These are phyloP conservation scores for Penicillium manginii DNA, from an alignment of 495 filamentous ascomycete species.

Conservation along the genomic window DNA sequence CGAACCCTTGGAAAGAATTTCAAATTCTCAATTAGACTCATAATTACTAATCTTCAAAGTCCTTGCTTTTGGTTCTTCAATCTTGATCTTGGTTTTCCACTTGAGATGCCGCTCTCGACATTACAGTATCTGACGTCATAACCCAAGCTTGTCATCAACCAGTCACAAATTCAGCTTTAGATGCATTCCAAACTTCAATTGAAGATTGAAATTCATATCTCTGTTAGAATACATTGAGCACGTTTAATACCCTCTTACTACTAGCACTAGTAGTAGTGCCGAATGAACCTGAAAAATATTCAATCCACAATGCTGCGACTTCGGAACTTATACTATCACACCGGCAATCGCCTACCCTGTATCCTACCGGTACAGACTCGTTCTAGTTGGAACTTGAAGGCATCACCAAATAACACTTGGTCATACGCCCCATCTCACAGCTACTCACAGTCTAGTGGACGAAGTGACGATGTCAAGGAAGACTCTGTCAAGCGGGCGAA, in stretches of 20 bases:
- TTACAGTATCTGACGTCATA: slow-evolving; percentile 45
- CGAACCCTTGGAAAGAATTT: too few relatives aligned
- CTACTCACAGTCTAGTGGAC: slow-evolving; percentile 11
- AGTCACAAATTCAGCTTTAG: neutral
- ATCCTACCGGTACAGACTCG: too few relatives aligned
- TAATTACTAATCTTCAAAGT: too few relatives aligned
- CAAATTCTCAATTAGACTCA: too few relatives aligned
- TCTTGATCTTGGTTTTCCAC: too few relatives aligned
- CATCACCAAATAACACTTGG: neutral
- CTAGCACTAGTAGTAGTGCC: too few relatives aligned
- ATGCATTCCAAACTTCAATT: neutral
- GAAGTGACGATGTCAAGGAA: slow-evolving; percentile 23
- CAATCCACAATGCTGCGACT: neutral
- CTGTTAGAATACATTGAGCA: too few relatives aligned
- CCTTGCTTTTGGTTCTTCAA: too few relatives aligned
- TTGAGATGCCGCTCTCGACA: too few relatives aligned
- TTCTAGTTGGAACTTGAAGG: neutral
- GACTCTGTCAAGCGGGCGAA: slow-evolving; percentile 40
- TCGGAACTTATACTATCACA: neutral
- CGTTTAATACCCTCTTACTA: too few relatives aligned
- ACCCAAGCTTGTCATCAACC: neutral
- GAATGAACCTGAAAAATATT: too few relatives aligned
- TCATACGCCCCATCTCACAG: slow-evolving; percentile 8
- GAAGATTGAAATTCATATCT: neutral
- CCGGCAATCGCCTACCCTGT: too few relatives aligned